A percentile compares a stretch with the other conserved stretches of the same genome.
Evolutionary conservation across 1,284 basidiomycete genomes (phyloP).

Genomic region (Cutaneotrichosporon cavernicola): DNA sequence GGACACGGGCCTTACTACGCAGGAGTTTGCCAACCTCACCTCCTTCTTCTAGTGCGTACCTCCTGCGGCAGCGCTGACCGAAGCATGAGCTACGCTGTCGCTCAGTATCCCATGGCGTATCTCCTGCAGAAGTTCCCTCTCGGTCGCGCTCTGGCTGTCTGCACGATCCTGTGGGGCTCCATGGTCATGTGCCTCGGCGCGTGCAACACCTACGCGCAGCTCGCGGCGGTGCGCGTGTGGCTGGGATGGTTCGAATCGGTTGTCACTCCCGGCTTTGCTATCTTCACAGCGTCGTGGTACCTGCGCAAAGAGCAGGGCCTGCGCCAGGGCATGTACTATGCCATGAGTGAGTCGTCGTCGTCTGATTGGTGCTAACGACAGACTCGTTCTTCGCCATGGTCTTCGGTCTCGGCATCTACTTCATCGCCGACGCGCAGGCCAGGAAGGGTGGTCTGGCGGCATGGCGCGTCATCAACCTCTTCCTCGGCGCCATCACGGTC

Average conservation of each 20-base stretch:
- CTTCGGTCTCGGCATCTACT: constrained; percentile 30
- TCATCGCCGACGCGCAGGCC: constrained; percentile 29
- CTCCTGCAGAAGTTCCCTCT: constrained; percentile 34
- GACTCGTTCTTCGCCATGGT: constrained; percentile 35
- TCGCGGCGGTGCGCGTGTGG: constrained; percentile 25
- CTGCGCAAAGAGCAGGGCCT: constrained; percentile 22
- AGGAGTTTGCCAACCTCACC: constrained; percentile 33
- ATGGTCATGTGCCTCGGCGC: constrained; percentile 32
- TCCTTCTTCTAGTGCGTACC: constrained; percentile 14
- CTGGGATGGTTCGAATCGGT: constrained; percentile 37
- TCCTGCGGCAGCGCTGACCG: constrained; percentile 4
- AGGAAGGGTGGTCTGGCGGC: constrained; percentile 28
- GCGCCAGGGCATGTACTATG: constrained; percentile 30
- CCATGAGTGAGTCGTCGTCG: constrained; percentile 28
- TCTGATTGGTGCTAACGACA: neutral
- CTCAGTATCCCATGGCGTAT: constrained; percentile 33
- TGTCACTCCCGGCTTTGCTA: constrained; percentile 37
- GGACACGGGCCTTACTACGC: constrained; percentile 35
- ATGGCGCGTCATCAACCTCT: constrained; percentile 41
- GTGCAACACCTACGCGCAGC: constrained; percentile 33
- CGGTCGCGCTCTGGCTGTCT: constrained; percentile 27
- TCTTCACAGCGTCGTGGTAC: constrained; percentile 23
- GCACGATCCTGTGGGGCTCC: constrained; percentile 30
- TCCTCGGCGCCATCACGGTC: constrained; percentile 38
- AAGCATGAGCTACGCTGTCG: constrained; percentile 27